Evolutionary conservation across 495 filamentous ascomycete species (phyloP).

Genomic region (Talaromyces ruber): DNA sequence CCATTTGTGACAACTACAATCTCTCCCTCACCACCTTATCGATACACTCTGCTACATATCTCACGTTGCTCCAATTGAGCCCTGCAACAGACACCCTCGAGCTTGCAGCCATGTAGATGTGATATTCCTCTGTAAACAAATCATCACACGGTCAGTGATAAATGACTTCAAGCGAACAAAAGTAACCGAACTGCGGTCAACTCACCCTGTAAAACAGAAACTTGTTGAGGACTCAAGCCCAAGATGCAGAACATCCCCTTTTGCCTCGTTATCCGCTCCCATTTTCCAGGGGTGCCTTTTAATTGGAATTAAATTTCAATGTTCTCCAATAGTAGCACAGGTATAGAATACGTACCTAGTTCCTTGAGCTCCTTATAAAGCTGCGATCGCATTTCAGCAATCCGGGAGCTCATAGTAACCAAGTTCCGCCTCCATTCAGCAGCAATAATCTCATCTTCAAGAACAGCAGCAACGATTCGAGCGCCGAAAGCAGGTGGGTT

Average conservation of each 20-base stretch:
- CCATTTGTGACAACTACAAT: too few relatives aligned
- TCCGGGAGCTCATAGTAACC: constrained; percentile 14
- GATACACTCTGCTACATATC: constrained; percentile 26
- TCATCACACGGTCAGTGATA: neutral
- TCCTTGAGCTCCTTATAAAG: constrained; percentile 11
- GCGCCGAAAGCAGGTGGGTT: constrained; percentile 17
- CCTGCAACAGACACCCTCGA: constrained; percentile 28
- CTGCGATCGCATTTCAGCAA: constrained; percentile 11
- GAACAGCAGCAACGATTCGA: constrained; percentile 15
- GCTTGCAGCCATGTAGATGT: constrained; percentile 30
- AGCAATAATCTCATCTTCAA: constrained; percentile 9
- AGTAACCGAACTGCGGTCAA: too few relatives aligned
- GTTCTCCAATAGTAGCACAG: neutral
- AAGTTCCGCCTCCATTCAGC: constrained; percentile 18
- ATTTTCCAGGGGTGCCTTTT: constrained; percentile 23
- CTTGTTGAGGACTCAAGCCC: constrained; percentile 19
- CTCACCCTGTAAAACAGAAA: constrained; percentile 5
- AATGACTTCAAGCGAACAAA: neutral
- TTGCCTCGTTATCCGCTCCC: constrained; percentile 26
- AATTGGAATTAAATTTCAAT: neutral
- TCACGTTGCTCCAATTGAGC: constrained; percentile 33
- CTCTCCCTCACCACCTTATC: neutral
- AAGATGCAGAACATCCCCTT: constrained; percentile 38
- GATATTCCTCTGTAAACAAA: constrained; percentile 19
- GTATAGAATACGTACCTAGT: neutral